phyloP scores from a whole-genome alignment of 1,284 basidiomycete species.

The Ustilago crameri region DNA sequence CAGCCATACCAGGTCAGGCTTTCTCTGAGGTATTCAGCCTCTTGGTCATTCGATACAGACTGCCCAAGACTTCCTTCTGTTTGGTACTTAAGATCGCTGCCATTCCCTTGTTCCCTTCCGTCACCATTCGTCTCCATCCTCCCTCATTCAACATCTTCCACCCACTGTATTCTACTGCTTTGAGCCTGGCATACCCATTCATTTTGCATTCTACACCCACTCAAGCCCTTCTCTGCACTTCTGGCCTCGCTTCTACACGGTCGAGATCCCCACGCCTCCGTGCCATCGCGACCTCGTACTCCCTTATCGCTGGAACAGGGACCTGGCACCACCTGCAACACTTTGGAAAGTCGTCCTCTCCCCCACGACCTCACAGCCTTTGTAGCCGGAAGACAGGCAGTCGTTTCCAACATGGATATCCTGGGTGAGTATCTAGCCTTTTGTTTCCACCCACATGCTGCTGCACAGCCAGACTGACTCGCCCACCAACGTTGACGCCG shows the following conservation, averaged over 20 bases:
- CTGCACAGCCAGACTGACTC: constrained; percentile 1
- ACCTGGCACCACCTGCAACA: too few relatives aligned
- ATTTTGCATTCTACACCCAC: too few relatives aligned
- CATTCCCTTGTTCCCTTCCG: neutral
- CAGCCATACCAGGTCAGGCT: too few relatives aligned
- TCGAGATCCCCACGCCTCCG: neutral
- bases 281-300: neutral
- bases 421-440: constrained; percentile 33
- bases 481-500: neutral
- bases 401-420: constrained; percentile 47
- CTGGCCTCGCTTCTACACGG: too few relatives aligned
- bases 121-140: too few relatives aligned
- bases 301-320: too few relatives aligned
- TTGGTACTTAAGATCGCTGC: neutral
- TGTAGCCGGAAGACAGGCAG: neutral
- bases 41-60: too few relatives aligned
- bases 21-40: too few relatives aligned
- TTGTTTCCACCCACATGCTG: neutral
- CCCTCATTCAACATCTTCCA: neutral
- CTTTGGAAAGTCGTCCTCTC: too few relatives aligned
- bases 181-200: too few relatives aligned
- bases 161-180: too few relatives aligned
- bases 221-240: too few relatives aligned
- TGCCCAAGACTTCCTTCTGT: neutral
- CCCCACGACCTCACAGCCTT: neutral